Base-by-base conservation (phyloP, 495 filamentous ascomycete genomes). In the Viridothelium virens region DNA sequence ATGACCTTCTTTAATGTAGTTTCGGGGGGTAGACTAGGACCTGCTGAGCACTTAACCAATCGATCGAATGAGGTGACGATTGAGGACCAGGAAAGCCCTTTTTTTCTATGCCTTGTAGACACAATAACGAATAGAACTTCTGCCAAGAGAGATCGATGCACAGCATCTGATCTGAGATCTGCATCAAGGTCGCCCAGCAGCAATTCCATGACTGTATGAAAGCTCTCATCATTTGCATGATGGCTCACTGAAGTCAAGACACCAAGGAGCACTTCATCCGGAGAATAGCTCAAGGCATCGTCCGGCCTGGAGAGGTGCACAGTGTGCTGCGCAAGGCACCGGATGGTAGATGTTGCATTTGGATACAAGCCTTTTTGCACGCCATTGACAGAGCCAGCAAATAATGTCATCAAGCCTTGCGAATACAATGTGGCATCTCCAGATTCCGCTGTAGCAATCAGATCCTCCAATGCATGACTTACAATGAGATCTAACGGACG, bases 391-490 rank as follows among this genome's bases (percentile, higher is more conserved):
- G 93, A 86, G 76, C 96, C 94, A 0, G 88, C 85, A 70, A 96
- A 91, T 79, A 97, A 87, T 31, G 84, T 87, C 89, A 96, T 96
- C 36, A 97, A 75, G 46, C 95, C 95, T 72, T 92, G 86, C 67
- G 87, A 87, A 71, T 96, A 96, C 10, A 87, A 80, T 18, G 73
- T 75, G 67, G 77, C 80, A 34, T 82, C 79, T 47, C 82, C 83
- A 2, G 76, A 77, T 38, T 79, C 81, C 14, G 75, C 79, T 36
- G 80, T 72, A 56, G 82, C 79, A 37, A 80, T 75, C 37, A 95
- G 77, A 72, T 95, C 90, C 33, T 83, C 77, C 53, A 89, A 82
- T 0, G 87, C 85, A 74, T 90, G 88, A 2, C 80, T 77, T 0
- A 95, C 75, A 38, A 96, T 87, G 34, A 81, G 75, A 18, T 85